Evolutionary conservation across 495 filamentous ascomycete genomes (phyloP).

Genomic region (Trichoderma asperelloides): DNA sequence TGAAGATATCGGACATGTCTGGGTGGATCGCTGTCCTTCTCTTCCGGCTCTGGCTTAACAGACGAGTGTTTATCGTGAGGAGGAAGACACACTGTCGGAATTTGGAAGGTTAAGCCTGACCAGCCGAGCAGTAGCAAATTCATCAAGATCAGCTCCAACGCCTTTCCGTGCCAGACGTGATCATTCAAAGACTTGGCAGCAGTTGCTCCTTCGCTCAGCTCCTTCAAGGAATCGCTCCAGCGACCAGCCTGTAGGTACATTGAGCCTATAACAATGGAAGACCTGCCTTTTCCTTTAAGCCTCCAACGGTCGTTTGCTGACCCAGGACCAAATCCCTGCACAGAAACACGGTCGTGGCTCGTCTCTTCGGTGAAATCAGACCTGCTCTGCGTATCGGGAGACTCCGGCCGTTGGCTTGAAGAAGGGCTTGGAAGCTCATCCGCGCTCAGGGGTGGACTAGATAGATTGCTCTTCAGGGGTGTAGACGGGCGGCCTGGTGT

Average conservation of each 20-base stretch:
- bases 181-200: conserved; percentile 75
- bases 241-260: conserved; percentile 81
- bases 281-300: conserved; percentile 73
- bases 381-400: background rate
- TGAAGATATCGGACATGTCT: conserved; percentile 36
- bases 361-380: conserved; percentile 25
- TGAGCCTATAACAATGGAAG: conserved; percentile 72
- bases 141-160: conserved; percentile 75
- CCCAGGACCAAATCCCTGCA: conserved; percentile 74
- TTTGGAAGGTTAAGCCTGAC: conserved; percentile 78
- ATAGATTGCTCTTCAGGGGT: conserved; percentile 39
- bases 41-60: conserved; percentile 39
- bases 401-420: background rate
- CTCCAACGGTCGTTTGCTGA: conserved; percentile 64
- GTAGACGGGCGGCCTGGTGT: conserved; percentile 46
- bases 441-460: conserved; percentile 58
- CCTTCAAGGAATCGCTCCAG: conserved; percentile 82
- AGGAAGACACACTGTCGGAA: conserved; percentile 45
- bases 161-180: conserved; percentile 95
- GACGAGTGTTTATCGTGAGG: conserved; percentile 37
- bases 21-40: conserved; percentile 30
- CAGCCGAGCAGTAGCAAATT: conserved; percentile 78
- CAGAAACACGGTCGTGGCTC: conserved; percentile 70
- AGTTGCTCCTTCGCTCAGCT: conserved; percentile 70
- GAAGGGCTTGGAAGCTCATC: conserved; percentile 55